Base-by-base conservation (phyloP, 169 alveolate genomes). In the Eimeria tenella region DNA sequence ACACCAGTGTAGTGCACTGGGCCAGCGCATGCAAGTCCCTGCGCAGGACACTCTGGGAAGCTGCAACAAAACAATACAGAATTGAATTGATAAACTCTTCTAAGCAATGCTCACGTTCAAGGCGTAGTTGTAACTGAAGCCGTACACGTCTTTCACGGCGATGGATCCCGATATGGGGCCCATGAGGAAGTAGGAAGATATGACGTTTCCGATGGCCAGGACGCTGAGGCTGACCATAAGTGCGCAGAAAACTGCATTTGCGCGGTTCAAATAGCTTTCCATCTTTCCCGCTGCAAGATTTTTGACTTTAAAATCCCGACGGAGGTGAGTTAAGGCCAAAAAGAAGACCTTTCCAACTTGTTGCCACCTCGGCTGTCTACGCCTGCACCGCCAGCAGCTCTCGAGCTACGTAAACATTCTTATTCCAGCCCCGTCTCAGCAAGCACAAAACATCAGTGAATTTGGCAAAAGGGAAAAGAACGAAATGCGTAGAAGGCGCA, bases 261-360 rank as follows among this genome's bases (percentile, higher is more conserved):
- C 90, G 60, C 97, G 83, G 87, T 95, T 93, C 49, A 93, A 56
- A 25, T 84, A 62, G n/a, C 95, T 93, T 56, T 95, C 97, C 97
- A 95, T 95, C 94, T 86, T 86, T 55, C 0, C 53, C 19, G 82
- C 5, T 31, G 21, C 13, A 71, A 10, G 82, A 19, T 52, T 70
- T 42, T 52, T 70, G 79, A 52, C 15, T 70, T 31, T 31, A 31
- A 31, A 31, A 31, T 31, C 42, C 42, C 42, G 2, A 31, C 42
- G 2, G 42, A 31, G 42, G 42, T 31, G 42, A 31, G 42, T 31
- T 31, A 31, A 31, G 42, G 42, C 42, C 42, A 31, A 31, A 31
- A 31, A 31, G 42, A 31, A 2, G 42, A 31, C 42, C 42, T 31
- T 31, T 31, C 42, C 42, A 5, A 55, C 17, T 71, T 71, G 10